A percentile compares a stretch with the other conserved stretches of the same genome.
phyloP scores from a whole-genome alignment of 306 rosid genomes.

The Citrullus amarus region DNA sequence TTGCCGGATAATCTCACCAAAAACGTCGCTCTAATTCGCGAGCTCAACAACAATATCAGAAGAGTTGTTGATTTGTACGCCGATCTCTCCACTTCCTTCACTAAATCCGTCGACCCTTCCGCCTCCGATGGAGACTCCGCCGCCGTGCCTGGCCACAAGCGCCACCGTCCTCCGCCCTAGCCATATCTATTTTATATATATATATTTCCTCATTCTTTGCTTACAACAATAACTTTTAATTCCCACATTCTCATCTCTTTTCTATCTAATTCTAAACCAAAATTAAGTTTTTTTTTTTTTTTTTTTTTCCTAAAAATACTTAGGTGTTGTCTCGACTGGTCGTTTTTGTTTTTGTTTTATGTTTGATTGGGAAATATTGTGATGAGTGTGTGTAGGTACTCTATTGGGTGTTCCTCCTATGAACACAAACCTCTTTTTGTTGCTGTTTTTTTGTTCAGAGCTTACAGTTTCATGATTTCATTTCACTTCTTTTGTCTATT shows the following conservation, averaged over 20 bases:
- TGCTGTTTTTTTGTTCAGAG: slow-evolving; percentile 10
- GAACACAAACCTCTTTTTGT: slow-evolving; percentile 16
- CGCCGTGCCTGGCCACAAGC: slow-evolving; percentile 52
- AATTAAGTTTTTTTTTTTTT: no score
- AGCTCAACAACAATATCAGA: slow-evolving; percentile 81
- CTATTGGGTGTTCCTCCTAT: slow-evolving; percentile 25
- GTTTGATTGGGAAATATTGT: slow-evolving; percentile 9
- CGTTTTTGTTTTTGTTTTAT: background rate
- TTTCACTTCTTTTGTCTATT: background rate
- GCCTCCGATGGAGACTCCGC: slow-evolving; percentile 77
- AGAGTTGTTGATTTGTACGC: slow-evolving; percentile 87
- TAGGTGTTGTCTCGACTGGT: no score
- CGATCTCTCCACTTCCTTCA: slow-evolving; percentile 66
- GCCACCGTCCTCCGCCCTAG: slow-evolving; percentile 42
- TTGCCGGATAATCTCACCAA: slow-evolving; percentile 66
- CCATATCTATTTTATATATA: background rate
- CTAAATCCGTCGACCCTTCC: slow-evolving; percentile 74
- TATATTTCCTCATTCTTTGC: slow-evolving; percentile 3
- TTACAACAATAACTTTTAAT: slow-evolving; percentile 18
- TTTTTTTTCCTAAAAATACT: no score
- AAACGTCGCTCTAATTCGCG: slow-evolving; percentile 75
- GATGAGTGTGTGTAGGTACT: slow-evolving; percentile 25
- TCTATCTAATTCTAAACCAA: slow-evolving; percentile 30
- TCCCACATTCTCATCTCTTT: slow-evolving; percentile 12
- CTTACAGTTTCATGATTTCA: slow-evolving; percentile 12